phyloP scores from a whole-genome alignment of 371 early-diverging fungal genomes.

The Coemansia linderi region DNA sequence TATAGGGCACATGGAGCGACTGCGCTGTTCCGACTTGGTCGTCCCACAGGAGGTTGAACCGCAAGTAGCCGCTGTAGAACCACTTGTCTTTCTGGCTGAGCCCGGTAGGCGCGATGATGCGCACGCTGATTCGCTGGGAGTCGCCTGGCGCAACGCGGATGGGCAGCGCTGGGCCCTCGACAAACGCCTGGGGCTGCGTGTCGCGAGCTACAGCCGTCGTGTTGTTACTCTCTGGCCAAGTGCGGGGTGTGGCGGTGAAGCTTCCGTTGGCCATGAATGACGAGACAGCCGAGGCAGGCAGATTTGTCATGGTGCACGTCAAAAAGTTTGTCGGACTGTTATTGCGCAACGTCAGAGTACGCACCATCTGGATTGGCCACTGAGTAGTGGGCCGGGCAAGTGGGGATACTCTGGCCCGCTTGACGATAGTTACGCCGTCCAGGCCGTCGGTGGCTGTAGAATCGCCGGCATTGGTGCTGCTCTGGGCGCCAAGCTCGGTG shows the following conservation, averaged over 20 bases:
- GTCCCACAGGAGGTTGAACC: slow-evolving; percentile 50
- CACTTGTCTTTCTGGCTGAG: slow-evolving; percentile 32
- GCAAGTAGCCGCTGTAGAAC: slow-evolving; percentile 48
- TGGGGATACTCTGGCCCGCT: neutral
- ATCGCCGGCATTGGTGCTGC: slow-evolving; percentile 10
- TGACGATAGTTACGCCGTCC: neutral
- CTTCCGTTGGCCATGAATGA: slow-evolving; percentile 46
- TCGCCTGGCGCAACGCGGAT: slow-evolving; percentile 43
- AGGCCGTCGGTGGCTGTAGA: neutral
- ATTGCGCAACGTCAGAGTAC: slow-evolving; percentile 36
- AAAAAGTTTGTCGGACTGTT: slow-evolving; percentile 31
- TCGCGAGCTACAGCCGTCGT: slow-evolving; percentile 5
- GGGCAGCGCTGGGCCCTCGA: slow-evolving; percentile 24
- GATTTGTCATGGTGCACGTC: slow-evolving; percentile 46
- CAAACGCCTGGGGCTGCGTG: slow-evolving; percentile 38
- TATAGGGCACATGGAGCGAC: slow-evolving; percentile 46
- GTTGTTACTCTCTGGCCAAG: slow-evolving; percentile 34
- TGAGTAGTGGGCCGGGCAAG: neutral
- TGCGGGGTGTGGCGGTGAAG: slow-evolving; percentile 38
- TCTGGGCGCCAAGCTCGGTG: slow-evolving; percentile 15
- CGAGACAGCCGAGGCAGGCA: slow-evolving; percentile 42
- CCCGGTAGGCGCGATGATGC: slow-evolving; percentile 37
- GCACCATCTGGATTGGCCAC: slow-evolving; percentile 6
- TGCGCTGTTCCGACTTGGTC: slow-evolving; percentile 43
- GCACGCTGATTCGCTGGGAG: slow-evolving; percentile 23